These are phyloP conservation scores for Ophiostoma sp. DNA, from an alignment of 2,329 filamentous ascomycete species.

Conservation along the genomic window DNA sequence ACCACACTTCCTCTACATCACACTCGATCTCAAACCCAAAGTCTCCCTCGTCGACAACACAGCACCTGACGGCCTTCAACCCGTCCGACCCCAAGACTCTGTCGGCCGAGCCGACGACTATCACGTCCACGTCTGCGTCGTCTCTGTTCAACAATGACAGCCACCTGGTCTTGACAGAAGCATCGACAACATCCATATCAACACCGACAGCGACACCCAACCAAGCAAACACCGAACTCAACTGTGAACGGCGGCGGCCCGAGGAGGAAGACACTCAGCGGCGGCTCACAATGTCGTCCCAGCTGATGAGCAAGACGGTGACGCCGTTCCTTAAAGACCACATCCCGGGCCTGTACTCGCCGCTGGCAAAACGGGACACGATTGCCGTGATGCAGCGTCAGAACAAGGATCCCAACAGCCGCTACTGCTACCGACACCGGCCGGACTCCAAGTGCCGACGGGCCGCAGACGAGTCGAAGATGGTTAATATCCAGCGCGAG, in stretches of 20 bases:
- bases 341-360: conserved; percentile 83
- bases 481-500: conserved; percentile 90
- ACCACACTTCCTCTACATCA: conserved; percentile 8
- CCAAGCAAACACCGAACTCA: conserved; percentile 34
- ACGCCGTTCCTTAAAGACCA: conserved; percentile 86
- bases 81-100: conserved; percentile 23
- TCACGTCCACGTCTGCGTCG: background rate
- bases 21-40: background rate
- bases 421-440: conserved; percentile 91
- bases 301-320: conserved; percentile 70
- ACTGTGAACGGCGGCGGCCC: conserved; percentile 48
- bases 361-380: conserved; percentile 56
- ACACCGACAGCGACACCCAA: conserved; percentile 8
- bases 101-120: conserved; percentile 16
- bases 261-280: conserved; percentile 46
- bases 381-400: conserved; percentile 37
- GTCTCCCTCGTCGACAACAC: conserved; percentile 16
- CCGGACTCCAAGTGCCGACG: conserved; percentile 91
- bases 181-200: background rate
- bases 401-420: conserved; percentile 64
- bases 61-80: conserved; percentile 20
- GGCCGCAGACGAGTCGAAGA: conserved; percentile 89
- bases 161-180: conserved; percentile 16
- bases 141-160: conserved; percentile 11
- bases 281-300: conserved; percentile 54